phyloP scores from a whole-genome alignment of 129 eudicot species.

The Silybum marianum region DNA sequence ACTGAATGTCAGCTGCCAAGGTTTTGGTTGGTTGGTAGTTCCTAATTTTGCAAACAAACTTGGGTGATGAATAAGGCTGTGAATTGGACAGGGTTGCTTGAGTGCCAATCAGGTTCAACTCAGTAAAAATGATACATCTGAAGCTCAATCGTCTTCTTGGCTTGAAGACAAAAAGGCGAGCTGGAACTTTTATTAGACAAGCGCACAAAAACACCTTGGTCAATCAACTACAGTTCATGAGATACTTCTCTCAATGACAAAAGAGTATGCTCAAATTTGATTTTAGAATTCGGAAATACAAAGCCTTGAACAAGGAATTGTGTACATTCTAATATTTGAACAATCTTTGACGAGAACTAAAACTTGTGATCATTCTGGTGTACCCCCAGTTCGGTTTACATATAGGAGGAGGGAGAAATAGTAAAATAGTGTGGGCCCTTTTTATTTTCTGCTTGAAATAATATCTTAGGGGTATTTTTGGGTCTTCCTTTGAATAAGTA shows the following conservation, averaged over 20 bases:
- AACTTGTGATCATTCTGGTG: background rate
- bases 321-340: background rate
- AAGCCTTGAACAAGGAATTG: background rate
- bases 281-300: background rate
- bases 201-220: background rate
- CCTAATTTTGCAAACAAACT: background rate
- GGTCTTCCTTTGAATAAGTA: too few species aligned
- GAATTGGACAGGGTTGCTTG: background rate
- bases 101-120: background rate
- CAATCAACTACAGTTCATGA: too few species aligned
- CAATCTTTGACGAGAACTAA: background rate
- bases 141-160: background rate
- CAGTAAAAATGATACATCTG: background rate
- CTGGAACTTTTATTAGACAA: background rate
- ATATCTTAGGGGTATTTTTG: too few species aligned
- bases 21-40: background rate
- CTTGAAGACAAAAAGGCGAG: background rate
- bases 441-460: too few species aligned
- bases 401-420: too few species aligned
- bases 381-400: too few species aligned
- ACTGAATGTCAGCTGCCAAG: background rate
- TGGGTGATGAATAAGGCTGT: background rate
- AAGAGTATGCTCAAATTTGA: background rate
- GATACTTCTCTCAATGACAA: too few species aligned
- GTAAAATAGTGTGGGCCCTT: too few species aligned